These are phyloP conservation scores for Panicum hallii DNA, from an alignment of 202 grass and related monocot genomes.

Conservation along the genomic window DNA sequence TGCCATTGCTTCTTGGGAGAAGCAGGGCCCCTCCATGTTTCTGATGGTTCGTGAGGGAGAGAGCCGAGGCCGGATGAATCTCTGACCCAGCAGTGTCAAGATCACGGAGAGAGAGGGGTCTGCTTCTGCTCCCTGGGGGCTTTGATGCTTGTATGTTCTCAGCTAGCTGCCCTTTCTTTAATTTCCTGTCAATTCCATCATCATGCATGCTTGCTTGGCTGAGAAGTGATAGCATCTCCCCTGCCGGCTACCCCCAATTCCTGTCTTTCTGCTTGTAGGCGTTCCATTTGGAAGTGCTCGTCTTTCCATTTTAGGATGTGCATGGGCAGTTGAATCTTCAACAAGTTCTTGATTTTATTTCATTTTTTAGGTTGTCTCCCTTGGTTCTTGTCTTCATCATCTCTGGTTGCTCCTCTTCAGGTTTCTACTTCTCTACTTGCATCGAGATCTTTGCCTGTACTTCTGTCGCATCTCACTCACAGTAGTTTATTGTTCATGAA, in stretches of 20 bases:
- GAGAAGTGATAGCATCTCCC: constrained; percentile 27
- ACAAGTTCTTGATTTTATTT: not conserved
- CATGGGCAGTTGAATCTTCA: constrained; percentile 7
- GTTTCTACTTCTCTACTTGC: not conserved
- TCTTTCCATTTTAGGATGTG: constrained; percentile 47
- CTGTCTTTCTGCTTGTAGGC: constrained; percentile 39
- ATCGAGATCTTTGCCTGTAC: not conserved
- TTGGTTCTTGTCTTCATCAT: not conserved
- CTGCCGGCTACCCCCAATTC: constrained; percentile 18
- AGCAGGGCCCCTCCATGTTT: not conserved
- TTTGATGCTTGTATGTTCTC: constrained; percentile 1
- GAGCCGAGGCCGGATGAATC: not conserved
- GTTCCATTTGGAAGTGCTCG: constrained; percentile 40
- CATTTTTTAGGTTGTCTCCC: not conserved
- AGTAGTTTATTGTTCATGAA: constrained; percentile 14
- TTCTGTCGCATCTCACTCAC: not conserved
- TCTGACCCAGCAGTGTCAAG: constrained; percentile 35
- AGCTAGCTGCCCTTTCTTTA: not conserved
- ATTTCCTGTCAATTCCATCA: not conserved
- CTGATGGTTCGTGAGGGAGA: not conserved
- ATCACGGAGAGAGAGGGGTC: constrained; percentile 5
- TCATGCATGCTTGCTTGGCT: not conserved
- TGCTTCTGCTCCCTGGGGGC: constrained; percentile 15
- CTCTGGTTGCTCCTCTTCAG: not conserved
- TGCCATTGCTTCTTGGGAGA: constrained; percentile 41